Evolutionary conservation across 371 early-diverging fungal genomes (phyloP), one percentile per base, ranked within the genome.

Genomic region (Dinochytrium kinnereticum): DNA sequence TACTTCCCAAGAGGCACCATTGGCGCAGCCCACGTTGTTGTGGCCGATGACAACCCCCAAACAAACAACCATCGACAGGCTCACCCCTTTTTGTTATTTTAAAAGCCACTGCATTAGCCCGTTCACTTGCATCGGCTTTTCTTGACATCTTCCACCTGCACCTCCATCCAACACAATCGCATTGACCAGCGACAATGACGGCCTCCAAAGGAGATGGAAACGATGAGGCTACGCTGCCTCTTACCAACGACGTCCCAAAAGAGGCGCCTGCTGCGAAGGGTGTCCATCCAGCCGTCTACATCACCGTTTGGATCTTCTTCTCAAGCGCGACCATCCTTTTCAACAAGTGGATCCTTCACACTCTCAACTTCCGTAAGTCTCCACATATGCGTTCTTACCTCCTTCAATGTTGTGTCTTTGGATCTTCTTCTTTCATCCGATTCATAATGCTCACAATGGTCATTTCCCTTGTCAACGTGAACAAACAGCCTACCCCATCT

Each of bases 371-470:
- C 65, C 71, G 75, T 75, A 38, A 64, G 71, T 66, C 5, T 76
- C 91, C 91, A 39, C 91, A 13, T 44, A 13, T 44, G 7, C 19
- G 7, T 44, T 44, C 13, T 44, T 44, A 44, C 44, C 13, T 44
- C 44, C 44, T 44, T 7, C 7, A 44, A 7, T 44, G 44, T 19
- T 44, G 44, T 13, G 19, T 13, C 7, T 19, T 19, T 44, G 19
- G 19, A 7, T 44, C 44, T 7, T 19, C 44, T n/a, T 19, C 80
- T 33, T 51, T 69, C 26, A 1, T n/a, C n/a, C n/a, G n/a, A n/a
- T n/a, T n/a, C n/a, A n/a, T 49, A 68, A 59, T 33, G 10, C 7
- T 30, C 26, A 7, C 59, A 59, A 59, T 33, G n/a, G n/a, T n/a
- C n/a, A n/a, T n/a, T n/a, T n/a, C n/a, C n/a, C n/a, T n/a, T n/a